These are phyloP conservation scores for Ophiognomonia clavigignenti-juglandacearum DNA, from an alignment of 2,329 filamentous ascomycete genomes.

Conservation along the genomic window DNA sequence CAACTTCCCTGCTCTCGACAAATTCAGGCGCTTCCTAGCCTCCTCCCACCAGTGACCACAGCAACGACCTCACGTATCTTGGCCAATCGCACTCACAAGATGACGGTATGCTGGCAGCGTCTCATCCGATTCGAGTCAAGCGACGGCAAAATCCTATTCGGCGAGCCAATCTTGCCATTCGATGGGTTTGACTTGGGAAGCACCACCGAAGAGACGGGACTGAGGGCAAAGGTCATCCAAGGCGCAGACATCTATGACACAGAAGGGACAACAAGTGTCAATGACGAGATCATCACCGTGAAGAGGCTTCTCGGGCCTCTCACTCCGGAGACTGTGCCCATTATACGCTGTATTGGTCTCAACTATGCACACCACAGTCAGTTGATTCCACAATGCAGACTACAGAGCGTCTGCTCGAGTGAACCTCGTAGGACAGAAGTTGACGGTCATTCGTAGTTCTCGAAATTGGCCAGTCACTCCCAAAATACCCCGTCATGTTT, in stretches of 20 bases:
- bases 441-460: too few relatives aligned
- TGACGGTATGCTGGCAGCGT: constrained; percentile 39
- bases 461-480: too few relatives aligned
- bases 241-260: constrained; percentile 45
- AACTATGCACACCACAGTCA: constrained; percentile 59
- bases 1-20: too few relatives aligned
- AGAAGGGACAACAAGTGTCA: constrained; percentile 41
- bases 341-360: constrained; percentile 53
- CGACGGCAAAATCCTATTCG: constrained; percentile 43
- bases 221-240: constrained; percentile 47
- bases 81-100: too few relatives aligned
- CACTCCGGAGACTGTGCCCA: constrained; percentile 44
- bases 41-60: too few relatives aligned
- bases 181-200: constrained; percentile 43
- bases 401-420: too few relatives aligned
- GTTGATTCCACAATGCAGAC: constrained; percentile 49
- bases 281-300: constrained; percentile 48
- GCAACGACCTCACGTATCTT: too few relatives aligned
- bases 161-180: constrained; percentile 44
- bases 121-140: constrained; percentile 50
- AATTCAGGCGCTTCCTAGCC: too few relatives aligned
- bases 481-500: constrained; percentile 44
- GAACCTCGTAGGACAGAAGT: too few relatives aligned
- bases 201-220: constrained; percentile 37
- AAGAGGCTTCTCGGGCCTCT: constrained; percentile 49